phyloP scores from a whole-genome alignment of 257 asterid species.

The Anisodus acutangulus region DNA sequence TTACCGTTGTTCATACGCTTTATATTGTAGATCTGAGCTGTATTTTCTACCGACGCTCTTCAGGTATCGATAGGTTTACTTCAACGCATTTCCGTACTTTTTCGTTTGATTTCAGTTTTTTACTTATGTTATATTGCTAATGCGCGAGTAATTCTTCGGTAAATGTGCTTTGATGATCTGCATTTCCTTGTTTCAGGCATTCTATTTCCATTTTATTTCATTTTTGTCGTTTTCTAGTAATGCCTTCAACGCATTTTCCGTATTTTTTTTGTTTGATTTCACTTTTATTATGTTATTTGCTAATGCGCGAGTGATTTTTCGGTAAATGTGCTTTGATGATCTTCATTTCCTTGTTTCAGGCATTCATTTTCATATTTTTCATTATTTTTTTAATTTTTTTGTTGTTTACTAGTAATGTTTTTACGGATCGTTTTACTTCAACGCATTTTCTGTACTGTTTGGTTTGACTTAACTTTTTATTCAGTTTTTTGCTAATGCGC shows the following conservation, averaged over 20 bases:
- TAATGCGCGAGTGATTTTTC: not conserved
- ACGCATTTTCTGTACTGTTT: slow-evolving; percentile 22
- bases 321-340: not conserved
- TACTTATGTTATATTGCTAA: not conserved
- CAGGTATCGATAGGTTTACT: slow-evolving; percentile 34
- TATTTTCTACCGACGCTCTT: slow-evolving; percentile 39
- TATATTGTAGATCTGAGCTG: slow-evolving; percentile 55
- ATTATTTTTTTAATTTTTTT: not conserved
- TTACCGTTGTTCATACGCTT: slow-evolving; percentile 55
- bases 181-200: not conserved
- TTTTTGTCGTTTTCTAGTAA: not conserved
- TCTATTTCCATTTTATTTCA: not conserved
- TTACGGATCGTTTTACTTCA: slow-evolving; percentile 14
- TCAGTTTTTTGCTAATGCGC: not conserved
- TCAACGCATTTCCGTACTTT: slow-evolving; percentile 22
- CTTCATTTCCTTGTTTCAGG: not conserved
- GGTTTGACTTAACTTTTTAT: not conserved
- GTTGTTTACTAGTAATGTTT: not conserved
- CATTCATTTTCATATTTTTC: not conserved
- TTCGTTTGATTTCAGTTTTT: not conserved
- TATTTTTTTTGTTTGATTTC: slow-evolving; percentile 32
- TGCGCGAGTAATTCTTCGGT: not conserved
- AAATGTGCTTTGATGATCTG: not conserved
- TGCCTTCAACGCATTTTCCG: not conserved
- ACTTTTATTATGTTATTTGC: not conserved